These are phyloP conservation scores for Psilocybe cubensis DNA, from an alignment of 768 basidiomycete species.

Conservation along the genomic window DNA sequence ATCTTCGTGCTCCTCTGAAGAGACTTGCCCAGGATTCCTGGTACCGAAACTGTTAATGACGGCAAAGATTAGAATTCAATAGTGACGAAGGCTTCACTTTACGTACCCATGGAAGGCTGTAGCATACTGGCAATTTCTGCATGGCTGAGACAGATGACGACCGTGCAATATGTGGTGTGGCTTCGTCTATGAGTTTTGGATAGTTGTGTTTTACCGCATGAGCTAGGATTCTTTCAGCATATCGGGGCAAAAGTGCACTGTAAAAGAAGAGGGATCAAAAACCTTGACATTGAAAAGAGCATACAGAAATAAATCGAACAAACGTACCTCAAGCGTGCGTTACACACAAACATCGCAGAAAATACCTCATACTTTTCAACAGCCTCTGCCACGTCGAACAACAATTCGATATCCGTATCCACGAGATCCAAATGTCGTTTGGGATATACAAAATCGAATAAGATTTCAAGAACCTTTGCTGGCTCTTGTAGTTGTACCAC, in stretches of 20 bases:
- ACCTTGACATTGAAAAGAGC: background rate
- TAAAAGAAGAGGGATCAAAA: background rate
- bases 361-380: constrained; percentile 17
- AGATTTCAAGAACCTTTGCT: constrained; percentile 6
- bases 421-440: constrained; percentile 6
- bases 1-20: background rate
- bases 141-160: background rate
- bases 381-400: constrained; percentile 10
- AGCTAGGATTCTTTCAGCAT: constrained; percentile 15
- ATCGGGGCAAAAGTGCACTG: constrained; percentile 14
- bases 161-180: constrained; percentile 3
- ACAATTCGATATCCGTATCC: background rate
- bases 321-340: constrained; percentile 5
- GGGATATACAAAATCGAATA: constrained; percentile 12
- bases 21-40: background rate
- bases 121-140: background rate
- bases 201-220: constrained; percentile 21
- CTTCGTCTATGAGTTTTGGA: constrained; percentile 15
- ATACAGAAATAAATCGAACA: background rate
- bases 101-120: background rate
- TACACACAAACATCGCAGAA: constrained; percentile 13
- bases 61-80: background rate
- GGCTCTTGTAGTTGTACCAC: constrained; percentile 7
- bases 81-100: background rate
- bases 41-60: background rate